Evolutionary conservation across 805 yeast species (phyloP).

Genomic region (Ogataea siamensis): DNA sequence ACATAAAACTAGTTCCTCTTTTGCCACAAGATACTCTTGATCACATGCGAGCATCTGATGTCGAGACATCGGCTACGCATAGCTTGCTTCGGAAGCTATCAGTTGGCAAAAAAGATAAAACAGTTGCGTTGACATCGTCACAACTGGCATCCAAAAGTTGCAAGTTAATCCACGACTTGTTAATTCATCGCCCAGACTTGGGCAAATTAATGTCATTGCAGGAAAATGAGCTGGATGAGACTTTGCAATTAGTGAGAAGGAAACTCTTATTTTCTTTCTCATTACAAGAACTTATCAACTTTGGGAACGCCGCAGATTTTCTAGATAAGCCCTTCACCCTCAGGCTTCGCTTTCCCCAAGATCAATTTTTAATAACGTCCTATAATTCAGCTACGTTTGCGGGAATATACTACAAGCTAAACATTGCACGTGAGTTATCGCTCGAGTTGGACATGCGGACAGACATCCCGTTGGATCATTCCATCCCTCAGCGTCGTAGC

Average conservation of each 20-base stretch:
- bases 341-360: slow-evolving; percentile 29
- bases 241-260: slow-evolving; percentile 12
- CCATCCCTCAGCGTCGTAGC: slow-evolving; percentile 31
- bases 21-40: too few species aligned
- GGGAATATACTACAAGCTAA: slow-evolving; percentile 32
- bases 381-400: slow-evolving; percentile 30
- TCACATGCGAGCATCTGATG: too few species aligned
- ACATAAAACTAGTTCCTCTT: slow-evolving; percentile 21
- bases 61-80: neutral
- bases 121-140: neutral
- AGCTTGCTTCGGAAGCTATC: neutral
- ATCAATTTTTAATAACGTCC: slow-evolving; percentile 28
- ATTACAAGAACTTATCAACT: slow-evolving; percentile 31
- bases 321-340: slow-evolving; percentile 31
- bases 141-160: slow-evolving; percentile 11
- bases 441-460: slow-evolving; percentile 31
- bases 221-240: slow-evolving; percentile 8
- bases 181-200: slow-evolving; percentile 15
- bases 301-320: slow-evolving; percentile 35
- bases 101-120: neutral
- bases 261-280: slow-evolving; percentile 22
- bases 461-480: slow-evolving; percentile 28
- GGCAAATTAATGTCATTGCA: slow-evolving; percentile 9
- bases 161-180: slow-evolving; percentile 14
- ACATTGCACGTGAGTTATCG: slow-evolving; percentile 33